Evolutionary conservation across 768 basidiomycete genomes (phyloP).

Genomic region (Serendipita sp.): DNA sequence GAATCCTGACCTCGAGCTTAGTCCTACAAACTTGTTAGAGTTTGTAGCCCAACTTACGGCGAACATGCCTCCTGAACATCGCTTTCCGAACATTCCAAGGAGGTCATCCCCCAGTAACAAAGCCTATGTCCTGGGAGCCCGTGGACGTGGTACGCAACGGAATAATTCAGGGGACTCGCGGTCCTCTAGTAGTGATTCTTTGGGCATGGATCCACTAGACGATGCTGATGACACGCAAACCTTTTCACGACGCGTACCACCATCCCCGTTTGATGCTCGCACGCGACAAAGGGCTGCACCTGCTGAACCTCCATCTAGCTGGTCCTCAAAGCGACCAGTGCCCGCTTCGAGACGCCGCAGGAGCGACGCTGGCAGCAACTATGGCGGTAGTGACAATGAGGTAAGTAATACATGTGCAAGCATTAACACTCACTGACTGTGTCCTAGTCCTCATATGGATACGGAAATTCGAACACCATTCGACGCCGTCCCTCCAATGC

Average conservation of each 20-base stretch:
- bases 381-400: slow-evolving; percentile 53
- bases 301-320: slow-evolving; percentile 56
- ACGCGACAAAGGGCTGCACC: slow-evolving; percentile 59
- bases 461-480: slow-evolving; percentile 18
- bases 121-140: neutral
- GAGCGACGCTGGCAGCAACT: slow-evolving; percentile 47
- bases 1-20: slow-evolving; percentile 52
- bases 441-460: slow-evolving; percentile 10
- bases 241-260: neutral
- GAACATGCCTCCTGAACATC: slow-evolving; percentile 15
- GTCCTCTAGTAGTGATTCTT: neutral
- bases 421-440: neutral
- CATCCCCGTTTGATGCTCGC: slow-evolving; percentile 53
- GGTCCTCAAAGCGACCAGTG: slow-evolving; percentile 44
- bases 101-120: neutral
- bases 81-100: neutral
- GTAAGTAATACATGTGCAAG: slow-evolving; percentile 24
- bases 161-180: neutral
- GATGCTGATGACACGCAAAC: neutral
- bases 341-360: slow-evolving; percentile 47
- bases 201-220: neutral
- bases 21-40: slow-evolving; percentile 44
- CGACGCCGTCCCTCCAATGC: slow-evolving; percentile 26
- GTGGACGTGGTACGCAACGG: neutral
- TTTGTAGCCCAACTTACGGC: slow-evolving; percentile 34